Percentiles rank a stretch among this genome's conserved stretches.
phyloP scores from a whole-genome alignment of 2,329 filamentous ascomycete species.

The Keithomyces neogunnii region DNA sequence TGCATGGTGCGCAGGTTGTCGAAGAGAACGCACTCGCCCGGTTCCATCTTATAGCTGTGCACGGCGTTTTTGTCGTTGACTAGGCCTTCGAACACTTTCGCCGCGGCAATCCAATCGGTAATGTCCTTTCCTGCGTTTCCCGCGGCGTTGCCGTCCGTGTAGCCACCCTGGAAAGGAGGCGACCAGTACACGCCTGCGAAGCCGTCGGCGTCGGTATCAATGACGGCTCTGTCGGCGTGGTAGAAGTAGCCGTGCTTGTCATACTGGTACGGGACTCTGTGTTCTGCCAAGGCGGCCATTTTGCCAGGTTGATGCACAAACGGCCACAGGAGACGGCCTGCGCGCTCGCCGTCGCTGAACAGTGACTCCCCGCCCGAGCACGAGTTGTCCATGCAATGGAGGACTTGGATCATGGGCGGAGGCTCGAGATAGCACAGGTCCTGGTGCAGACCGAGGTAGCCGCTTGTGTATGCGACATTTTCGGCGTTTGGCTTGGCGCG shows the following conservation, averaged over 20 bases:
- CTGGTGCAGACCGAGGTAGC: conserved; percentile 82
- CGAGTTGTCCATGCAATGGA: conserved; percentile 81
- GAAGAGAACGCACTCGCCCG: conserved; percentile 89
- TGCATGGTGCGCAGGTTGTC: conserved; percentile 82
- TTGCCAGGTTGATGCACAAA: conserved; percentile 5
- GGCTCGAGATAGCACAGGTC: conserved; percentile 81
- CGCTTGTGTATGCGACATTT: conserved; percentile 85
- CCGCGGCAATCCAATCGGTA: conserved; percentile 37
- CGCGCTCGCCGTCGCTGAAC: conserved; percentile 69
- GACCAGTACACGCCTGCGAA: conserved; percentile 48
- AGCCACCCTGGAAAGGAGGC: conserved; percentile 67
- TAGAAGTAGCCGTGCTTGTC: conserved; percentile 58
- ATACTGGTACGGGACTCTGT: conserved; percentile 57
- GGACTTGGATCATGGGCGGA: conserved; percentile 73
- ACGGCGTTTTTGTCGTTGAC: conserved; percentile 51
- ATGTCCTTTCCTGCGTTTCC: conserved; percentile 12
- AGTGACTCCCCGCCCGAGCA: conserved; percentile 75
- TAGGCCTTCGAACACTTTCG: conserved; percentile 45
- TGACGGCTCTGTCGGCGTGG: conserved; percentile 45
- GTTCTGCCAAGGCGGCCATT: conserved; percentile 10
- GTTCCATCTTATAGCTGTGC: conserved; percentile 63
- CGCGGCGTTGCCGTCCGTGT: conserved; percentile 13
- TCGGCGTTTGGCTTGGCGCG: conserved; percentile 72
- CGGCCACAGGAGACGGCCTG: conserved; percentile 33
- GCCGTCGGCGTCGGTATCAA: conserved; percentile 24